Evolutionary conservation across 768 basidiomycete genomes (phyloP), one percentile per base, ranked within the genome.

Genomic region (Rhizopogon roseolus): DNA sequence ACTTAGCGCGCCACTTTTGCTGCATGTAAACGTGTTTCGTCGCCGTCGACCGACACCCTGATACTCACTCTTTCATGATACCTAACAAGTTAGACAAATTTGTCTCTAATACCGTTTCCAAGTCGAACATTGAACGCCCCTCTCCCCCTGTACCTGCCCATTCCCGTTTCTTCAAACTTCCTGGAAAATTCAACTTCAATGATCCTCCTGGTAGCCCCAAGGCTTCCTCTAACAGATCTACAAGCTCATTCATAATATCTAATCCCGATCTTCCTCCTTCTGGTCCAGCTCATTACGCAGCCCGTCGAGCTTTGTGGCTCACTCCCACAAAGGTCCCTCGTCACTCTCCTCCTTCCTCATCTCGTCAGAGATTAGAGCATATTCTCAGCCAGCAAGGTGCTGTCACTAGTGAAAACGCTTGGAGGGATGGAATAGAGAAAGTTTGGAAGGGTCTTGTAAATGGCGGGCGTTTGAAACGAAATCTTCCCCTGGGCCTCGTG

Each of bases 261-360:
- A 52, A 51, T 38, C 37, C 58, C 10, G 49, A 59, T 8, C 70
- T 87, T 32, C 85, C 86, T 16, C 74, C 76, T 42, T 81, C 85
- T 5, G 89, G 89, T 0, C 84, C 82, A 17, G 78, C 73, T 4
- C 73, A 82, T 61, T 92, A 86, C 66, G 69, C 70, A 16, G 85
- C 81, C 0, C 80, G 89, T 38, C 76, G 86, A 46, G 72, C 74
- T 5, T 70, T 84, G 32, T 92, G 89, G 89, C 72, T 84, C 19
- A 70, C 64, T 2, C 54, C 66, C 57, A 38, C 46, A 37, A 41
- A 53, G 49, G 53, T 60, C 17, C 60, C 63, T 32, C 57, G 56
- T 14, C 56, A 55, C 8, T 50, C 61, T 4, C 50, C 67, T 0
- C 58, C 64, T 16, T 76, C 74, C 22, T 49, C 65, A 1, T 74